phyloP scores from a whole-genome alignment of 2,329 filamentous ascomycete genomes.

The Arthrobotrys iridis region DNA sequence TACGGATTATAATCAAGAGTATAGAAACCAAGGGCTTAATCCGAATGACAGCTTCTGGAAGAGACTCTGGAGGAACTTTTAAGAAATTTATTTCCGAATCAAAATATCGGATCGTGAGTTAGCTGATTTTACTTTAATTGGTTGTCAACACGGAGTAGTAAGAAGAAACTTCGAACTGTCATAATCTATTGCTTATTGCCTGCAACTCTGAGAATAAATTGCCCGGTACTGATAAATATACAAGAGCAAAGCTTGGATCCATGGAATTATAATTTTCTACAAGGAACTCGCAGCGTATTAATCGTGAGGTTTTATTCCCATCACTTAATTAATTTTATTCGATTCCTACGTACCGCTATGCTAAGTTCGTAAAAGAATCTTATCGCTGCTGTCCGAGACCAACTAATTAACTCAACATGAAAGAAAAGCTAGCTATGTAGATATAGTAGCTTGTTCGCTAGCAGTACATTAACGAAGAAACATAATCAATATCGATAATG shows the following conservation, averaged over 20 bases:
- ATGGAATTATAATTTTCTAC: too few species aligned
- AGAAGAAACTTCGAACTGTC: too few species aligned
- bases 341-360: background rate
- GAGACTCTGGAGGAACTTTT: constrained; percentile 47
- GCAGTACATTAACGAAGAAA: background rate
- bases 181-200: too few species aligned
- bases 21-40: constrained; percentile 38
- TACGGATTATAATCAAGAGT: constrained; percentile 28
- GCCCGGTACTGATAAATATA: background rate
- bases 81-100: background rate
- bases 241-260: background rate
- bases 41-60: constrained; percentile 50
- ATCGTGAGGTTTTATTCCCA: too few species aligned
- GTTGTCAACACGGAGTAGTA: background rate
- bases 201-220: background rate
- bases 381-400: background rate
- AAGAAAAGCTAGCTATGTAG: constrained; percentile 2
- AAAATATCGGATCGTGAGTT: background rate
- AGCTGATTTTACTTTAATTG: background rate
- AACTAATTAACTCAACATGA: background rate
- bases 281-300: too few species aligned
- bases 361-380: background rate
- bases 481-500: too few species aligned
- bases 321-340: background rate
- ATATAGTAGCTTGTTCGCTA: background rate